Conservation (phyloP, 306 rosid species). For the Hippophae gyantsensis region DNA sequence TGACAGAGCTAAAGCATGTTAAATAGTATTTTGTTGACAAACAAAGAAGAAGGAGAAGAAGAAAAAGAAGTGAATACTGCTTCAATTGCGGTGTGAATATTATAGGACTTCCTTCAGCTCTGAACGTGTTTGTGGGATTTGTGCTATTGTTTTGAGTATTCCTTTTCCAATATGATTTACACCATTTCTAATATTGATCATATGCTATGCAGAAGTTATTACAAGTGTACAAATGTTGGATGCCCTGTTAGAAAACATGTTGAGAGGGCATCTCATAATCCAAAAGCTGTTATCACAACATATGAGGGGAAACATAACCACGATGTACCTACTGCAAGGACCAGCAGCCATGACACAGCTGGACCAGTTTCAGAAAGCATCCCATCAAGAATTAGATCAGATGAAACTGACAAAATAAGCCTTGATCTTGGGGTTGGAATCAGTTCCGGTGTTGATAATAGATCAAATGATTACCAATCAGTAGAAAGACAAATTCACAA, state of each 20-base stretch:
- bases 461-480: slow-evolving; percentile 41
- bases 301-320: slow-evolving; percentile 96
- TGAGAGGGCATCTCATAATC: slow-evolving; percentile 97
- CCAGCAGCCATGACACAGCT: slow-evolving; percentile 66
- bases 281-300: slow-evolving; percentile 93
- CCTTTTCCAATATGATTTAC: slow-evolving; percentile 2
- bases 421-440: slow-evolving; percentile 95
- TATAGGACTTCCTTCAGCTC: no score
- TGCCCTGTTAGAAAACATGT: slow-evolving; percentile 96
- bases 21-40: no score
- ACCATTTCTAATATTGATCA: slow-evolving; percentile 21
- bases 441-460: slow-evolving; percentile 43
- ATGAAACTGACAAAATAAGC: slow-evolving; percentile 67
- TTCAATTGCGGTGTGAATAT: no score
- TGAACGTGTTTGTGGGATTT: not conserved
- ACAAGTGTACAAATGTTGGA: slow-evolving; percentile 89
- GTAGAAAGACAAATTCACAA: slow-evolving; percentile 38
- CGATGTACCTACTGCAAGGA: slow-evolving; percentile 83
- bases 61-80: no score
- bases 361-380: slow-evolving; percentile 31
- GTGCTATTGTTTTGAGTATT: slow-evolving; percentile 2
- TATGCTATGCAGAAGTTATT: slow-evolving; percentile 71
- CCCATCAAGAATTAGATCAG: slow-evolving; percentile 48
- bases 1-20: no score
- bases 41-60: no score